Conservation (phyloP, 768 basidiomycete species). For the Boletus sp. region DNA sequence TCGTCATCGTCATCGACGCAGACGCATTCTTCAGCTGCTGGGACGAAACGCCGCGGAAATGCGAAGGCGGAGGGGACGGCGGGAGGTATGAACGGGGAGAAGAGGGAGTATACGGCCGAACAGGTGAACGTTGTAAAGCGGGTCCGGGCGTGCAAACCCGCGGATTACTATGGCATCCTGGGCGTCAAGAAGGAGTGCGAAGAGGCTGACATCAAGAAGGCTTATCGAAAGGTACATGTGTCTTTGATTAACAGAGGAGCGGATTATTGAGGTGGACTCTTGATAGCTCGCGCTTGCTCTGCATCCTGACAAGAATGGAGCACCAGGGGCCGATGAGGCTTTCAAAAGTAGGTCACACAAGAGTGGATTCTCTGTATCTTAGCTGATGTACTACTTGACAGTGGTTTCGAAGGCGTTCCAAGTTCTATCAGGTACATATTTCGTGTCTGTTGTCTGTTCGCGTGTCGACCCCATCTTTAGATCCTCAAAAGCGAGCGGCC, state of each 20-base stretch:
- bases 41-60: conserved; percentile 61
- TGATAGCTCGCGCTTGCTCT: conserved; percentile 79
- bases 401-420: conserved; percentile 99
- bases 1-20: conserved; percentile 59
- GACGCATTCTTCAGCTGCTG: conserved; percentile 71
- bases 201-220: conserved; percentile 86
- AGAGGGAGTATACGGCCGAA: conserved; percentile 85
- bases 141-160: conserved; percentile 80
- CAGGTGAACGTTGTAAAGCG: conserved; percentile 82
- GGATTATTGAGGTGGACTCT: conserved; percentile 8
- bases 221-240: conserved; percentile 84
- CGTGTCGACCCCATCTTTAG: conserved; percentile 34
- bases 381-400: conserved; percentile 34
- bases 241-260: conserved; percentile 7
- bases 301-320: conserved; percentile 93
- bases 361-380: background rate
- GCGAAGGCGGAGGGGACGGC: conserved; percentile 46
- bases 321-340: conserved; percentile 97
- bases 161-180: conserved; percentile 93
- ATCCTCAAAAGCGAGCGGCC: conserved; percentile 85
- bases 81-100: conserved; percentile 64
- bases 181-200: conserved; percentile 76
- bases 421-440: conserved; percentile 69
- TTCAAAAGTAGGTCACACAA: conserved; percentile 77
- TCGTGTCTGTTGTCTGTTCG: background rate